A percentile compares a stretch with the other conserved stretches of the same genome.
phyloP scores from a whole-genome alignment of 768 basidiomycete species.

The Trichaptum fuscoviolaceum region DNA sequence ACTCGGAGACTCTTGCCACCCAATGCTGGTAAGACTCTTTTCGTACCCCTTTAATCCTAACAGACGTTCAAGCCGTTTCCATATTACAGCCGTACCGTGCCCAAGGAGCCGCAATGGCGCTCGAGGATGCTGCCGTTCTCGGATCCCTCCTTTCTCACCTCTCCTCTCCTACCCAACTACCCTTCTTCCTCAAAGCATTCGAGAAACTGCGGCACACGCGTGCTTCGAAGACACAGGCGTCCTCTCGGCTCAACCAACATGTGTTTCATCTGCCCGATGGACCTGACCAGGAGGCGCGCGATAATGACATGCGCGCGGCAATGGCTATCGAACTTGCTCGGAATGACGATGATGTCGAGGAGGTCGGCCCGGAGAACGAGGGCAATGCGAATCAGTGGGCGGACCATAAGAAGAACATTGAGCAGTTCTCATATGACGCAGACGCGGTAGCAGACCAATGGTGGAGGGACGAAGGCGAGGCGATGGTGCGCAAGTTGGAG shows the following conservation, averaged over 20 bases:
- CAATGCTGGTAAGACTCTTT: slow-evolving; percentile 32
- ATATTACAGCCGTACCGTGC: slow-evolving; percentile 19
- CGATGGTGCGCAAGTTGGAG: not conserved
- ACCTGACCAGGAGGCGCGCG: slow-evolving; percentile 44
- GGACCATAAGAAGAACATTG: slow-evolving; percentile 20
- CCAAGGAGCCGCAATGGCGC: slow-evolving; percentile 30
- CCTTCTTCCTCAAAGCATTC: slow-evolving; percentile 44
- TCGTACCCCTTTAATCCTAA: slow-evolving; percentile 28
- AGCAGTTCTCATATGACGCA: slow-evolving; percentile 20
- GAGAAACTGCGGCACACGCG: slow-evolving; percentile 46
- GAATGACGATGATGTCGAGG: not conserved
- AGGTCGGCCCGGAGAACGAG: slow-evolving; percentile 1
- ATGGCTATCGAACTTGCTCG: slow-evolving; percentile 32
- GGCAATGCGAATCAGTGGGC: slow-evolving; percentile 26
- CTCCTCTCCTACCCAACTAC: slow-evolving; percentile 36
- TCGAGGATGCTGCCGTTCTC: slow-evolving; percentile 46
- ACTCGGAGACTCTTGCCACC: slow-evolving; percentile 38
- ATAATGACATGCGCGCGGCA: slow-evolving; percentile 43
- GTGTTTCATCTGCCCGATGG: slow-evolving; percentile 56
- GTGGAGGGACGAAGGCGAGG: slow-evolving; percentile 29
- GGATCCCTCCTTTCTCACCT: slow-evolving; percentile 48
- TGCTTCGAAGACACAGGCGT: slow-evolving; percentile 42
- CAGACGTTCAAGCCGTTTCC: slow-evolving; percentile 28
- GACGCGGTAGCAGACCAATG: slow-evolving; percentile 19
- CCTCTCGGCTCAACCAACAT: slow-evolving; percentile 44